These are phyloP conservation scores for Cystoisospora suis DNA, from an alignment of 169 alveolate genomes.

Conservation along the genomic window DNA sequence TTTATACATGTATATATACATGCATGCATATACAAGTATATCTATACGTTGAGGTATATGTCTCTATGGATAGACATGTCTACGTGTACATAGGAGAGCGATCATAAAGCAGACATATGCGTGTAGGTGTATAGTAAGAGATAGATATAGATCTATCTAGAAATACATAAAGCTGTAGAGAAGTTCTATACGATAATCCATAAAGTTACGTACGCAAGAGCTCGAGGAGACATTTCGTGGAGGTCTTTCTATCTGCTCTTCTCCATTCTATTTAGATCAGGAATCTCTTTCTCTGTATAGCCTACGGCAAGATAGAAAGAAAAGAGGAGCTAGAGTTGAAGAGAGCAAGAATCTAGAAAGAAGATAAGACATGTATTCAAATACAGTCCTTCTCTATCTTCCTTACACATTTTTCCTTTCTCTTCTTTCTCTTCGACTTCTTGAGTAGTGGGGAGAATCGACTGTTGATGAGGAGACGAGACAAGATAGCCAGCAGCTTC, in stretches of 20 bases:
- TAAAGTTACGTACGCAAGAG: too few species aligned
- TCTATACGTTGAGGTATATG: background rate
- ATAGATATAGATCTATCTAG: too few species aligned
- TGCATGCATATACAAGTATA: background rate
- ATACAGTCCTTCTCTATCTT: background rate
- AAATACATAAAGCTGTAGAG: background rate
- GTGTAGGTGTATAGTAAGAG: background rate
- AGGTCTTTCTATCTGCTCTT: too few species aligned
- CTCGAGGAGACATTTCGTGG: too few species aligned
- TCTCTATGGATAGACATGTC: background rate
- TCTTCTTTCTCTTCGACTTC: background rate
- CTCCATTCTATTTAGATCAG: too few species aligned
- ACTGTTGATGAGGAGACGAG: background rate
- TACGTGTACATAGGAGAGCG: background rate
- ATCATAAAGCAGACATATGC: background rate
- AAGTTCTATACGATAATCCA: too few species aligned
- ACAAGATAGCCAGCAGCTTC: conserved; percentile 56
- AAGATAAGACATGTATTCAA: background rate
- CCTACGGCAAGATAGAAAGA: too few species aligned
- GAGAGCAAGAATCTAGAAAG: background rate
- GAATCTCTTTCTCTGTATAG: too few species aligned
- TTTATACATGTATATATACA: background rate
- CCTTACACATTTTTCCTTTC: background rate
- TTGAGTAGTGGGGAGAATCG: background rate
- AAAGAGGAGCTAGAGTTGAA: background rate